These are phyloP conservation scores for Talaromyces proteolyticus DNA, from an alignment of 495 filamentous ascomycete genomes.

Conservation along the genomic window DNA sequence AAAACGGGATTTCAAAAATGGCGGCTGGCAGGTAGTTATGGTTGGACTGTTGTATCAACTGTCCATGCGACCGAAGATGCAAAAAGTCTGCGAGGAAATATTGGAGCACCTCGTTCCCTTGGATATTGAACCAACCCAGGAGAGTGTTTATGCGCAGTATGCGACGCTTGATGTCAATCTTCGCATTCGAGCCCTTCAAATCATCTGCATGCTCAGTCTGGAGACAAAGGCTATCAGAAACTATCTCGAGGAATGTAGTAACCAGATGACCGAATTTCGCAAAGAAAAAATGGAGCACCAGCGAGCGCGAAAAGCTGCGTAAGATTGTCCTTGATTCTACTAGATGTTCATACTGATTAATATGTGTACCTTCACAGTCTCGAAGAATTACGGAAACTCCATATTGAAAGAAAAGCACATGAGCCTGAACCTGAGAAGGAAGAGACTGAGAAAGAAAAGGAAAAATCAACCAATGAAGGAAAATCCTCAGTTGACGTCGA, in stretches of 20 bases:
- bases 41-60: conserved; percentile 82
- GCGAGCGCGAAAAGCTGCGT: conserved; percentile 74
- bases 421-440: conserved; percentile 56
- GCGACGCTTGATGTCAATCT: conserved; percentile 72
- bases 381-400: conserved; percentile 74
- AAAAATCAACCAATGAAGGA: conserved; percentile 25
- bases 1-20: conserved; percentile 80
- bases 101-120: conserved; percentile 73
- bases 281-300: conserved; percentile 96
- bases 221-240: conserved; percentile 78
- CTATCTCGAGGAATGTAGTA: conserved; percentile 85
- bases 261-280: conserved; percentile 85
- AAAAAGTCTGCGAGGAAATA: conserved; percentile 71
- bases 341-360: conserved; percentile 11
- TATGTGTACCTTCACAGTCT: conserved; percentile 48
- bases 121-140: conserved; percentile 62
- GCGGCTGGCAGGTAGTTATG: conserved; percentile 87
- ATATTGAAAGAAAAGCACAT: conserved; percentile 83
- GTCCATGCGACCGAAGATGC: conserved; percentile 63
- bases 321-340: conserved; percentile 35
- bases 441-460: conserved; percentile 2
- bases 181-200: conserved; percentile 73
- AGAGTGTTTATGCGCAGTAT: conserved; percentile 69
- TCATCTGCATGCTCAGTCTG: conserved; percentile 79
- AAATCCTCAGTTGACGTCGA: conserved; percentile 57